Percentiles rank a stretch among this genome's conserved stretches.
phyloP scores from a whole-genome alignment of 2,329 filamentous ascomycete species.

The Exophiala mesophila region DNA sequence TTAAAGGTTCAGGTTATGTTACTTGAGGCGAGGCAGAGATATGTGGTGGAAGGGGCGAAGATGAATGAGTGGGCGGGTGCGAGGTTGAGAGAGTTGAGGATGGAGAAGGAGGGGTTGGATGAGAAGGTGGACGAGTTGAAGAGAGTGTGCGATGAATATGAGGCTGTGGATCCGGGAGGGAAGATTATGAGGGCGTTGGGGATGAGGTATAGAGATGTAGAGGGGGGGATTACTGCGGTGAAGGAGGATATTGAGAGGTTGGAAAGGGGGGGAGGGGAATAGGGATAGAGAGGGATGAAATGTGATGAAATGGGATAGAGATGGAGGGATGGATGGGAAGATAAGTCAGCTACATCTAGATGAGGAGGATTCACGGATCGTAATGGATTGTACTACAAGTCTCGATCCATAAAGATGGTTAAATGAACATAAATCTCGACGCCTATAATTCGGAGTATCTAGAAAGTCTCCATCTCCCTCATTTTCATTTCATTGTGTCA shows the following conservation, averaged over 20 bases:
- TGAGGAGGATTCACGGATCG: too few relatives aligned
- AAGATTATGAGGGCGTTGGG: conserved; percentile 34
- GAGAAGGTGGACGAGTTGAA: conserved; percentile 29
- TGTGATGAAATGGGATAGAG: background rate
- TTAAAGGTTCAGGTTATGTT: conserved; percentile 18
- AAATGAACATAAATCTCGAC: too few relatives aligned
- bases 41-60: conserved; percentile 33
- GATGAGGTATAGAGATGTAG: conserved; percentile 35
- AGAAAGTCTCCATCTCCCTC: too few relatives aligned
- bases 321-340: too few relatives aligned
- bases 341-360: too few relatives aligned
- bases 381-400: background rate
- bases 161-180: conserved; percentile 25
- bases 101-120: conserved; percentile 35
- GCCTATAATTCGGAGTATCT: too few relatives aligned
- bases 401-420: too few relatives aligned
- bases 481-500: too few relatives aligned
- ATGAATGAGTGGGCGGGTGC: conserved; percentile 35
- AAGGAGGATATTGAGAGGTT: conserved; percentile 34
- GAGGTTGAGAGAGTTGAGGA: conserved; percentile 30
- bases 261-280: conserved; percentile 5
- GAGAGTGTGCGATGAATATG: conserved; percentile 34
- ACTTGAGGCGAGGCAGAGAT: conserved; percentile 31
- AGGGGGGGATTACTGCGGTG: conserved; percentile 35
- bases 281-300: background rate